Evolutionary conservation across 305 asterid genomes (phyloP).

Genomic region (Lippia alba): DNA sequence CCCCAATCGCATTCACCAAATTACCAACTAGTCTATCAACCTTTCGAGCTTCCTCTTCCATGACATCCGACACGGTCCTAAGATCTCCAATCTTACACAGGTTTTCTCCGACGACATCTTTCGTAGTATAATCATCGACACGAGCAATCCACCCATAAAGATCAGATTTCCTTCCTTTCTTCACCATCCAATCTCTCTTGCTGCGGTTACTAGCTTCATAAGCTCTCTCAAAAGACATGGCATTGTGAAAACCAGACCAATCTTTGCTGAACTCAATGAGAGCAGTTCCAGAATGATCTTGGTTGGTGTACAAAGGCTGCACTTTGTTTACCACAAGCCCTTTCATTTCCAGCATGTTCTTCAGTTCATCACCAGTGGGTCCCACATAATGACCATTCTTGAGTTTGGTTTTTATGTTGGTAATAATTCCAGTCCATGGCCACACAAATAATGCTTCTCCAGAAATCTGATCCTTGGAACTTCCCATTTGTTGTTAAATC

Average conservation of each 20-base stretch:
- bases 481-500: too few relatives aligned
- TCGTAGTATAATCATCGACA: conserved; percentile 58
- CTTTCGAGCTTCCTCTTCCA: conserved; percentile 65
- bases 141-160: conserved; percentile 74
- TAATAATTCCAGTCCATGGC: conserved; percentile 57
- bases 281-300: conserved; percentile 54
- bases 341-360: conserved; percentile 41
- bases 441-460: conserved; percentile 54
- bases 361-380: conserved; percentile 46
- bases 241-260: conserved; percentile 51
- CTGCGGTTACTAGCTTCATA: conserved; percentile 47
- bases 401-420: conserved; percentile 41
- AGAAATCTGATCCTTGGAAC: not conserved
- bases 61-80: conserved; percentile 62
- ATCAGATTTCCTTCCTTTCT: conserved; percentile 35
- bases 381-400: conserved; percentile 48
- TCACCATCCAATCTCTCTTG: conserved; percentile 45
- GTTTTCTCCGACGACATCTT: conserved; percentile 54
- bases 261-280: conserved; percentile 48
- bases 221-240: conserved; percentile 50
- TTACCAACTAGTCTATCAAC: conserved; percentile 56
- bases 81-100: conserved; percentile 68
- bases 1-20: conserved; percentile 61
- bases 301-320: conserved; percentile 45
- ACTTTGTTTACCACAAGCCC: conserved; percentile 47